Conservation (phyloP, 164 flowering plant species). For the Chloranthus sessilifolius region DNA sequence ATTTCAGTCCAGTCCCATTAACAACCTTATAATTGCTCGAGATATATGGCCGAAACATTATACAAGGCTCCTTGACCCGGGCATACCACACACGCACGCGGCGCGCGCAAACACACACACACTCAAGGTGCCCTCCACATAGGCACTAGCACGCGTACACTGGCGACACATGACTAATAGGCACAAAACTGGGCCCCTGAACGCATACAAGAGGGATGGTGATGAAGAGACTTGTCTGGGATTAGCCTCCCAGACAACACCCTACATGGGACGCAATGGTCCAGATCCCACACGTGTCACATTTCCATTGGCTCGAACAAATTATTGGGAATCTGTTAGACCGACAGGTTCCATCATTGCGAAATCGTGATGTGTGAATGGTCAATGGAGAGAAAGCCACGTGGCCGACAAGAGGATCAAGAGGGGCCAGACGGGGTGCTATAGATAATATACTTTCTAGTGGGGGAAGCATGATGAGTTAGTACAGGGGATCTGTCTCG, state of each 20-base stretch:
- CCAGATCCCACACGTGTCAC: constrained; percentile 12
- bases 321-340: background rate
- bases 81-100: too few species aligned
- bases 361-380: constrained; percentile 4
- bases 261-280: constrained; percentile 16
- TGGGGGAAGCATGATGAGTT: constrained; percentile 43
- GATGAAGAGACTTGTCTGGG: constrained; percentile 5
- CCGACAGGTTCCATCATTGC: constrained; percentile 24
- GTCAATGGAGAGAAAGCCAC: constrained; percentile 26
- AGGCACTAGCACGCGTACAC: too few species aligned
- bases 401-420: constrained; percentile 39
- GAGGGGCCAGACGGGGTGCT: constrained; percentile 8
- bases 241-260: constrained; percentile 25
- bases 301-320: background rate
- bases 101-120: too few species aligned
- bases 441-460: constrained; percentile 39
- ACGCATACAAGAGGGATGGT: constrained; percentile 2
- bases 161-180: too few species aligned
- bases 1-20: too few species aligned
- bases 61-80: too few species aligned
- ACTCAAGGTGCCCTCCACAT: too few species aligned
- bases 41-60: too few species aligned
- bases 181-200: too few species aligned
- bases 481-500: constrained; percentile 15
- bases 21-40: too few species aligned